Conservation (phyloP, 108 stramenopile genomes). For the Mediolabrus comicus region DNA sequence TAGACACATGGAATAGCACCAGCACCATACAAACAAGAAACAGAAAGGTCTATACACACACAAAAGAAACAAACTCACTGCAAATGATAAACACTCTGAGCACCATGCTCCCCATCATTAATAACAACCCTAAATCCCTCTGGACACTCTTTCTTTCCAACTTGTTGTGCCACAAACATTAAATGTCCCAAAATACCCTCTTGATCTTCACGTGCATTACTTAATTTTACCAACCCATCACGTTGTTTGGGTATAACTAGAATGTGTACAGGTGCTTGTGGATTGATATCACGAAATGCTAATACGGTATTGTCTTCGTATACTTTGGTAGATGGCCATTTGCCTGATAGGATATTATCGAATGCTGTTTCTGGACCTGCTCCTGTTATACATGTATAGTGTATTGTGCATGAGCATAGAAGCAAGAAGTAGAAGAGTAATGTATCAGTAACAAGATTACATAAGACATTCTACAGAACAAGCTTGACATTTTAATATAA, state of each 20-base stretch:
- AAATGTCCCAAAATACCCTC: slow-evolving; percentile 95
- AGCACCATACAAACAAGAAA: no score
- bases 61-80: no score
- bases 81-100: slow-evolving; percentile 93
- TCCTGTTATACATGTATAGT: background rate
- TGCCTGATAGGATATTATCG: slow-evolving; percentile 90
- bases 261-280: slow-evolving; percentile 92
- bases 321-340: slow-evolving; percentile 81
- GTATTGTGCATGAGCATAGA: no score
- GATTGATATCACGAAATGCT: slow-evolving; percentile 95
- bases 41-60: no score
- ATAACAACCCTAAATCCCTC: slow-evolving; percentile 93
- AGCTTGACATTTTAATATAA: no score
- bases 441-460: no score
- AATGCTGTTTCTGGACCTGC: slow-evolving; percentile 88
- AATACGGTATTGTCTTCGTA: slow-evolving; percentile 92
- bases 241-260: slow-evolving; percentile 96
- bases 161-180: slow-evolving; percentile 84
- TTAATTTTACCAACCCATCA: slow-evolving; percentile 89
- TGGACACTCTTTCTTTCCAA: slow-evolving; percentile 87
- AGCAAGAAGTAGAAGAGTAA: no score
- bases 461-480: no score
- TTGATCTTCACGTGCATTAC: slow-evolving; percentile 88
- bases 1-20: no score
- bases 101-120: slow-evolving; percentile 92